Evolutionary conservation across 2,329 filamentous ascomycete species (phyloP).

Genomic region (Colletotrichum destructivum): DNA sequence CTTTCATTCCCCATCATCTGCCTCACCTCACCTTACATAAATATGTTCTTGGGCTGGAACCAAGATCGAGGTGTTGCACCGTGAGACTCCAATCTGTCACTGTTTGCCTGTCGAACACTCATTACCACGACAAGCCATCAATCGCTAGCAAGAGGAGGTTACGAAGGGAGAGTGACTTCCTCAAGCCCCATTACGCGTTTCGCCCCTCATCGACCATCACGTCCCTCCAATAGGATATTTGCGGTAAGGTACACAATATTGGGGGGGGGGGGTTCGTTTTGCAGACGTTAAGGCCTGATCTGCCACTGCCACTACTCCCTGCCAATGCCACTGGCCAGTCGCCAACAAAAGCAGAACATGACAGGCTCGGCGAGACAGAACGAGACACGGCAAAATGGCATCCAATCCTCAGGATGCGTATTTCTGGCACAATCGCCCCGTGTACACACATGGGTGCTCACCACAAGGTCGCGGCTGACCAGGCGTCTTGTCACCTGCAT

Average conservation of each 20-base stretch:
- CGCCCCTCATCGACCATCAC: conserved; percentile 38
- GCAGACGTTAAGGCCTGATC: no score
- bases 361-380: not conserved
- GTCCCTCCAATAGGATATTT: conserved; percentile 15
- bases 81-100: not conserved
- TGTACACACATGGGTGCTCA: not conserved
- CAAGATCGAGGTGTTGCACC: not conserved
- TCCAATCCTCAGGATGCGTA: not conserved
- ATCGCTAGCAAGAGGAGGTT: conserved; percentile 13
- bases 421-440: not conserved
- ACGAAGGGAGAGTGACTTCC: conserved; percentile 7
- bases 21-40: conserved; percentile 3
- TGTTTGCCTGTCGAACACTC: conserved; percentile 5
- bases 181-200: conserved; percentile 42
- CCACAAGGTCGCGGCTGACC: conserved; percentile 8
- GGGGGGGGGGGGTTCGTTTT: no score
- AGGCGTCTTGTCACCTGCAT: conserved; percentile 13
- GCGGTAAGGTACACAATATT: no score
- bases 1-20: conserved; percentile 20
- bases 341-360: not conserved
- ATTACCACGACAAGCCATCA: not conserved
- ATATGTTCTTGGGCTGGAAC: conserved; percentile 10
- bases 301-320: conserved; percentile 16
- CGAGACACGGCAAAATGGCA: conserved; percentile 21
- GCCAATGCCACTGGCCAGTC: not conserved